Percentiles rank a stretch among this genome's conserved stretches.
Conservation (phyloP, 768 basidiomycete species). For the Leucocoprinus sp. region DNA sequence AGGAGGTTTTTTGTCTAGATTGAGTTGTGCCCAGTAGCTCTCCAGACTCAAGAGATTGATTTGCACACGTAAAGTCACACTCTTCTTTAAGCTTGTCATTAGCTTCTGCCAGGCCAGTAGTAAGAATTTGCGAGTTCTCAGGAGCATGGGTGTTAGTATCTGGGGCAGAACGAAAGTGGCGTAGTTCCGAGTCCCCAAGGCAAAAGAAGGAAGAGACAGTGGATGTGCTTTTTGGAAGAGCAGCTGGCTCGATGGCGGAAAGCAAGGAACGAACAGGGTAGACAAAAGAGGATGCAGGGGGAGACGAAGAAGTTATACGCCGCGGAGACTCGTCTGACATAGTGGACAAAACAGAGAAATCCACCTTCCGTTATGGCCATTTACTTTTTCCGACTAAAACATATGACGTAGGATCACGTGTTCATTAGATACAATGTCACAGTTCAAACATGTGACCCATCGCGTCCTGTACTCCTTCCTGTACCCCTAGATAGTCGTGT, state of each 20-base stretch:
- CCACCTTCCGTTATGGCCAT: too few relatives aligned
- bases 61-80: not conserved
- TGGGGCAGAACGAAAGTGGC: not conserved
- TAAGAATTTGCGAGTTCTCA: not conserved
- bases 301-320: not conserved
- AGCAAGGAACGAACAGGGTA: constrained; percentile 36
- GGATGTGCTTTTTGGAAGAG: not conserved
- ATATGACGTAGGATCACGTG: not conserved
- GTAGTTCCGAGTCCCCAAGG: not conserved
- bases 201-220: not conserved
- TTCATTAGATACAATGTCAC: not conserved
- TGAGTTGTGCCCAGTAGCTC: not conserved
- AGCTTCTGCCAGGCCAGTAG: not conserved
- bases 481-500: constrained; percentile 52
- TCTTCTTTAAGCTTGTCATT: not conserved
- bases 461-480: constrained; percentile 70
- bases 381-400: too few relatives aligned
- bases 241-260: constrained; percentile 27
- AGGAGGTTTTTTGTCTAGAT: not conserved
- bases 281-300: constrained; percentile 21
- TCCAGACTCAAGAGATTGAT: not conserved
- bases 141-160: not conserved
- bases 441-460: constrained; percentile 33
- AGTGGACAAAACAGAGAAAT: too few relatives aligned
- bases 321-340: constrained; percentile 4